Conservation (phyloP, 2,329 filamentous ascomycete genomes). For the Aspergillus amoenus region DNA sequence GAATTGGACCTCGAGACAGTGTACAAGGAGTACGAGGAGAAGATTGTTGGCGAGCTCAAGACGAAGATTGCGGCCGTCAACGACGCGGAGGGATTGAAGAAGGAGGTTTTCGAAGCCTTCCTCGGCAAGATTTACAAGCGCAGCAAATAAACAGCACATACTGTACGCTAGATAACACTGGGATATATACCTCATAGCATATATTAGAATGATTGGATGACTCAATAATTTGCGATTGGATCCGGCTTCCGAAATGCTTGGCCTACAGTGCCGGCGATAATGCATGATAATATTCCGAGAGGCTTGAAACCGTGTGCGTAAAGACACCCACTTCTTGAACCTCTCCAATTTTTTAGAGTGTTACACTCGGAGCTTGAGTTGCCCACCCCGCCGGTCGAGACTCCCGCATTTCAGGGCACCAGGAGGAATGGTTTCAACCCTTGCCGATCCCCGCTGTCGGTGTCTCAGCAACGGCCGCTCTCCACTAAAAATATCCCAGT, state of each 20-base stretch:
- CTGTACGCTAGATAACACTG: neutral
- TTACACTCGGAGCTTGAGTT: no score
- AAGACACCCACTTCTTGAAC: no score
- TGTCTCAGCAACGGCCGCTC: neutral
- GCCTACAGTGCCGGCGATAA: neutral
- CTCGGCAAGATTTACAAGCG: constrained; percentile 97
- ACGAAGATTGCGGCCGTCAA: constrained; percentile 75
- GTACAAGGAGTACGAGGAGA: constrained; percentile 89
- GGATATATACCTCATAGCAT: constrained; percentile 1
- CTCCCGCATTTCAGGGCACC: no score
- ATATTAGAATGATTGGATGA: constrained; percentile 3
- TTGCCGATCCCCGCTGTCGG: neutral
- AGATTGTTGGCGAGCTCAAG: constrained; percentile 74
- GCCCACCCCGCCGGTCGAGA: no score
- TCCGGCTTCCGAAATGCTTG: neutral
- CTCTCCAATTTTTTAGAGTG: no score
- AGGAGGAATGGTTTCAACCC: neutral
- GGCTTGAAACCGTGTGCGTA: neutral
- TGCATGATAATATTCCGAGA: neutral
- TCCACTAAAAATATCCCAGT: neutral
- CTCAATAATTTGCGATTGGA: neutral
- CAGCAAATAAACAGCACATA: constrained; percentile 67
- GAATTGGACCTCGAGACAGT: constrained; percentile 80
- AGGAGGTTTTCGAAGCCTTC: constrained; percentile 84
- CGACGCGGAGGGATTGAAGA: constrained; percentile 85